Evolutionary conservation across 805 yeast genomes (phyloP), one percentile per base, ranked within the genome.

Genomic region (Saccharomyces mikatae): DNA sequence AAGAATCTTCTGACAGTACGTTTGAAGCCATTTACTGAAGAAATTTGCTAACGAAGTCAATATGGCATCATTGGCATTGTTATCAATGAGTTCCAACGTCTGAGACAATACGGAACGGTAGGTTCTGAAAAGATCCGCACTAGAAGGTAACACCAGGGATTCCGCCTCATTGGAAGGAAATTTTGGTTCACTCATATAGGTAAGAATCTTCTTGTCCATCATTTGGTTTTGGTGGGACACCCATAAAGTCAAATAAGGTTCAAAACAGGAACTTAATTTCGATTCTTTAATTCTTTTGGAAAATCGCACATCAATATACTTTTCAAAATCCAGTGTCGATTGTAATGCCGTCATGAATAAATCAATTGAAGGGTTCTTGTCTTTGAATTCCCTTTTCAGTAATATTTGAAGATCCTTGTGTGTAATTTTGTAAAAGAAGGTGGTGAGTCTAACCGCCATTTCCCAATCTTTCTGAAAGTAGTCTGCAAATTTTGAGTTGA

Each of bases 201-300:
- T 87, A 44, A 80, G 65, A 53, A 91, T 74, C 61, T 86, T 87
- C 6, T 77, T 73, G 46, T 79, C 78, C 60, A 92, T 75, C 31
- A 76, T 67, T 9, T 77, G 74, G 57, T 88, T 90, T 70, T 94
- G 98, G 63, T 89, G 87, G 21, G 82, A 82, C 10, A 94, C 84
- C 97, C 98, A 94, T 13, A 89, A 70, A 44, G 80, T 80, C 49
- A 94, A 74, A 66, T 86, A 89, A 1, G 97, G 97, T 67, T 89
- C 96, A 66, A 94, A 91, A 32, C 84, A 82, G 48, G 74, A 76
- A 46, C 85, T 88, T 54, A 82, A 80, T 51, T 70, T 75, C 60
- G 60, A 57, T 47, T 74, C 76, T 10, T 72, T 76, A 9, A 68
- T 64, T 56, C 71, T 67, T 14, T 80, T 76, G 14, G 80, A 73